Base-by-base conservation (phyloP, 176 grass and related monocot species). In the Dactylis glomerata region DNA sequence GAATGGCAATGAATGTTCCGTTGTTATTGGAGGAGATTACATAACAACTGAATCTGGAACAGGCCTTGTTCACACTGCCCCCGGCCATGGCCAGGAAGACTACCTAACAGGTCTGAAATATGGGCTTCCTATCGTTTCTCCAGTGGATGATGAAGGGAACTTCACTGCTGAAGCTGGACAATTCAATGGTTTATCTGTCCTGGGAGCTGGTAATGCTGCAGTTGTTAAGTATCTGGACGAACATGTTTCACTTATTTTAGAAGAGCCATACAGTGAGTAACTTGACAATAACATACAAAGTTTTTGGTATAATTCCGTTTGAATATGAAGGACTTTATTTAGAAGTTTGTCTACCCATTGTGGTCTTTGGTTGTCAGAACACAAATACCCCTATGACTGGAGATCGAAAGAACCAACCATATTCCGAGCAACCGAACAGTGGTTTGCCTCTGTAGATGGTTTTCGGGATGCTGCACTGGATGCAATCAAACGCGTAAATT, bases 311-410 rank as follows among this genome's bases (percentile, higher is more conserved):
- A 47, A 40, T 19, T 28, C 70, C 16, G 54, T 68, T 11, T 75
- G 77, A 27, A 51, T 36, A 59, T 73, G 37, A 30, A 74, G 23
- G 17, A 44, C 14, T 79, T 84, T 34, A 80, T 85, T 80, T 47
- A 40, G 50, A 76, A 82, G 8, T 75, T 90, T 20, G 13, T 45
- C 37, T 90, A 37, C 73, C 26, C 40, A 57, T 15, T 68, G 82
- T 87, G n/a, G 54, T 37, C 22, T 28, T 70, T 85, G 58, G 33
- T 81, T 85, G 50, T 62, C 76, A 98, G 96, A 98, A 77, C 96
- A 98, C 87, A 98, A 98, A 89, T 98, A 98, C 78, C 96, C 96
- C 33, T 98, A 98, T 88, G 96, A 95, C 62, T 98, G 96, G 96
- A 93, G 96, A 89, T 95, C 96, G 22, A 94, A 98, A 84, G 94